These are phyloP conservation scores for Sporothrix inflata DNA, from an alignment of 2,329 filamentous ascomycete species.

Conservation along the genomic window DNA sequence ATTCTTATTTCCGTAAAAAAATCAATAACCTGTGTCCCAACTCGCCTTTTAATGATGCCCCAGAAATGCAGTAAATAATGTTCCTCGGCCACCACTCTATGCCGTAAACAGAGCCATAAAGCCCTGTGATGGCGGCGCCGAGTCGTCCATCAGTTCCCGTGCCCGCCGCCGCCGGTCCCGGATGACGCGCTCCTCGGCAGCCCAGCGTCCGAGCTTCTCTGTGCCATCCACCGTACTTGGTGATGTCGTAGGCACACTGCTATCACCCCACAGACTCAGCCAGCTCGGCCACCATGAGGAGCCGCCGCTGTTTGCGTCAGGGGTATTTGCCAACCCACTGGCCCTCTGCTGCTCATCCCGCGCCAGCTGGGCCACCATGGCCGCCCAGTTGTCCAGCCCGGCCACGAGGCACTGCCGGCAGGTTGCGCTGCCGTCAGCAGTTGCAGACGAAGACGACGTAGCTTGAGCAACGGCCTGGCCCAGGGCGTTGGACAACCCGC, in stretches of 20 bases:
- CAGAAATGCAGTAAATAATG: background rate
- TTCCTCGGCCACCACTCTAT: background rate
- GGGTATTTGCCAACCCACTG: conserved; percentile 10
- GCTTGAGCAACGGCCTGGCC: background rate
- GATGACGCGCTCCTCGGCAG: conserved; percentile 59
- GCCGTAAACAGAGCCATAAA: conserved; percentile 29
- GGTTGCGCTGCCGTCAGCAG: conserved; percentile 53
- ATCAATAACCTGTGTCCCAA: no score
- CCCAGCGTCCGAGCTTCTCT: conserved; percentile 53
- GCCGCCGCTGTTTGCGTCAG: conserved; percentile 17
- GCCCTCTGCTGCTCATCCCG: conserved; percentile 46
- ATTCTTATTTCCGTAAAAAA: background rate
- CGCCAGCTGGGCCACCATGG: conserved; percentile 73
- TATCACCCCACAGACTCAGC: conserved; percentile 48
- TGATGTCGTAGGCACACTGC: conserved; percentile 39
- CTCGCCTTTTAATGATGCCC: background rate
- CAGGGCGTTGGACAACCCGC: background rate
- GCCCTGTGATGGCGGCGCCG: conserved; percentile 42
- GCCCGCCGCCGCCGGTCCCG: conserved; percentile 56
- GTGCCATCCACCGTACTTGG: conserved; percentile 39
- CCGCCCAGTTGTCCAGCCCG: conserved; percentile 79
- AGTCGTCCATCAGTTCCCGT: conserved; percentile 56
- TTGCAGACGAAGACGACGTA: background rate
- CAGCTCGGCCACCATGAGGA: conserved; percentile 40
- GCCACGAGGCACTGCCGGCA: conserved; percentile 78